Base-by-base conservation (phyloP, 495 filamentous ascomycete genomes). In the Hypoxylon perforatum region DNA sequence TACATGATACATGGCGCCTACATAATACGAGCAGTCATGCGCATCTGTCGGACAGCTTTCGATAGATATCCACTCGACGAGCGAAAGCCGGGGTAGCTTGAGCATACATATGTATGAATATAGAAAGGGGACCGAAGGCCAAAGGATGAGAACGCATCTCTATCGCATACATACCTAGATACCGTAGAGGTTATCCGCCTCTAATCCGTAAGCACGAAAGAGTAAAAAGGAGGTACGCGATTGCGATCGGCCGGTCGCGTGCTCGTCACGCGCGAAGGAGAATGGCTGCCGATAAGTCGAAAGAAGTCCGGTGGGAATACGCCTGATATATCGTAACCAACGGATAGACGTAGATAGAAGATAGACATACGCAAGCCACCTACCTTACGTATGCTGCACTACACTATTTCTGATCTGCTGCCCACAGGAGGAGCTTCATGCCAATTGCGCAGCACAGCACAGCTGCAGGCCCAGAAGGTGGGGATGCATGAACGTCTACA, bases 401-500 rank as follows among this genome's bases (percentile, higher is more conserved):
- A 57, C 64, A 33, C 46, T 21, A 55, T 33, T 3, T 52, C 42
- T 46, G 50, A 54, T 63, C 65, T 63, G 59, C 60, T 69, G 60
- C 38, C 23, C 25, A 28, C 25, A 28, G 25, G 25, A 46, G 55
- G 51, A 57, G 52, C 46, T 62, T 55, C n/a, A n/a, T 47, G 45
- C 47, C 44, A 63, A 63, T 55, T 53, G 35, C 28, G 23, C 28
- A 63, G 25, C 41, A 59, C 11, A 7, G 25, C 25, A 41, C 30
- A 49, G 54, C 60, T 64, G 66, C 60, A 55, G 55, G 66, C 65
- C n/a, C 59, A 63, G 44, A 59, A 42, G 46, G 61, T 64, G 60
- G 66, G 66, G 66, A 55, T 69, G 66, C 66, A 69, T 69, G 66
- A 69, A 69, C 66, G 38, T 64, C 33, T 42, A 46, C 65, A 51